Conservation (phyloP, 495 filamentous ascomycete genomes). For the Penicillium bialowiezense region DNA sequence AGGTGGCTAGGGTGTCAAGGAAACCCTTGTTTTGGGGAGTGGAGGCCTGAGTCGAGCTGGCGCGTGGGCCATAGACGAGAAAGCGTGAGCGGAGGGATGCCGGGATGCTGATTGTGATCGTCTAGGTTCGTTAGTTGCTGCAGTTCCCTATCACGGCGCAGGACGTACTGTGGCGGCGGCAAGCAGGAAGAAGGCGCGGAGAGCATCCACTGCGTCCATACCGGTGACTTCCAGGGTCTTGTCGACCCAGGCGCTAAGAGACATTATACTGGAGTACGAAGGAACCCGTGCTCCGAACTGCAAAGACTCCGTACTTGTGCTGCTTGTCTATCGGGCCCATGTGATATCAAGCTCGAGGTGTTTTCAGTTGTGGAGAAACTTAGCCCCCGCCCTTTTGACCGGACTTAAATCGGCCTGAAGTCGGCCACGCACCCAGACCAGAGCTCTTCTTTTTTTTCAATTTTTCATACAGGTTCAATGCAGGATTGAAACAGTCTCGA, state of each 20-base stretch:
- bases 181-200: conserved; percentile 44
- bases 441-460: no score
- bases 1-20: conserved; percentile 52
- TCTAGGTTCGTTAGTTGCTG: conserved; percentile 29
- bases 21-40: conserved; percentile 2
- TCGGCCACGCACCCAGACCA: no score
- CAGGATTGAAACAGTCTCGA: no score
- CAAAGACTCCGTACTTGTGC: neutral
- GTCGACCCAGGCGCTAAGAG: conserved; percentile 23
- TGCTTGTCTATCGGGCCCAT: neutral
- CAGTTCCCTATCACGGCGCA: conserved; percentile 10
- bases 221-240: conserved; percentile 22
- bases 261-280: conserved; percentile 12
- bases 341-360: conserved; percentile 1
- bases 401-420: conserved; percentile 2
- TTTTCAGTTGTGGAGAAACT: conserved; percentile 8
- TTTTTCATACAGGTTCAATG: no score
- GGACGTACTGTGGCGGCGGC: conserved; percentile 47
- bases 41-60: conserved; percentile 27
- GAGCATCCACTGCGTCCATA: conserved; percentile 41
- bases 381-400: neutral
- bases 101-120: conserved; percentile 51
- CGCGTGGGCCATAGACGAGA: conserved; percentile 57
- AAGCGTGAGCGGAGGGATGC: conserved; percentile 52
- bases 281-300: no score